Percentiles rank a stretch among this genome's conserved stretches.
phyloP scores from a whole-genome alignment of 257 asterid species.

The Nicotiana knightiana region DNA sequence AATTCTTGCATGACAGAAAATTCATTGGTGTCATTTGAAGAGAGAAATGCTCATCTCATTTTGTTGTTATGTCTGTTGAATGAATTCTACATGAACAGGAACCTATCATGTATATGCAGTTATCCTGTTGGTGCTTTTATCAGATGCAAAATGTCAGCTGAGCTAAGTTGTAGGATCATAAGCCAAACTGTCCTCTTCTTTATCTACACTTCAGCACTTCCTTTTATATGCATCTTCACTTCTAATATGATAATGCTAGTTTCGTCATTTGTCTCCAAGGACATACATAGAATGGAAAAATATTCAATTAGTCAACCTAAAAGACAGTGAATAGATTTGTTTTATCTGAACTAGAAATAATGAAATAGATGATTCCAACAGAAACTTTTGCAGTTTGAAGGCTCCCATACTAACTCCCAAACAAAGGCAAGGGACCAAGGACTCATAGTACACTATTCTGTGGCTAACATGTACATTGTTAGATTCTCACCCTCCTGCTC shows the following conservation, averaged over 20 bases:
- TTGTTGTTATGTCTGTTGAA: neutral
- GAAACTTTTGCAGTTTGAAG: neutral
- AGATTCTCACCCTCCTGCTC: conserved; percentile 86
- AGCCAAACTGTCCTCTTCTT: neutral
- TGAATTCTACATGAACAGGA: neutral
- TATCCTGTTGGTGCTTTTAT: neutral
- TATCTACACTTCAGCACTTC: neutral
- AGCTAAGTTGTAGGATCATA: neutral
- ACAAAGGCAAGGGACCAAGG: neutral
- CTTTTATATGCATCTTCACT: neutral
- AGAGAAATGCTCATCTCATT: neutral
- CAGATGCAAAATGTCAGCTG: neutral
- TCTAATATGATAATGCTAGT: neutral
- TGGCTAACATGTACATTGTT: neutral
- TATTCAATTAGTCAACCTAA: neutral
- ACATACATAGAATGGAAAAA: neutral
- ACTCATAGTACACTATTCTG: neutral
- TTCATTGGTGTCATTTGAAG: conserved; percentile 1
- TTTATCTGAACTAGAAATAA: neutral
- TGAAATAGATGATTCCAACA: neutral
- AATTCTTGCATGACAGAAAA: neutral
- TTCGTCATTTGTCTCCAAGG: neutral
- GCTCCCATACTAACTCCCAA: neutral
- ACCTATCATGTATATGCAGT: neutral
- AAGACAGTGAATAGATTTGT: neutral